Conservation (phyloP, 1,284 basidiomycete genomes). For the Moesziomyces sp. region DNA sequence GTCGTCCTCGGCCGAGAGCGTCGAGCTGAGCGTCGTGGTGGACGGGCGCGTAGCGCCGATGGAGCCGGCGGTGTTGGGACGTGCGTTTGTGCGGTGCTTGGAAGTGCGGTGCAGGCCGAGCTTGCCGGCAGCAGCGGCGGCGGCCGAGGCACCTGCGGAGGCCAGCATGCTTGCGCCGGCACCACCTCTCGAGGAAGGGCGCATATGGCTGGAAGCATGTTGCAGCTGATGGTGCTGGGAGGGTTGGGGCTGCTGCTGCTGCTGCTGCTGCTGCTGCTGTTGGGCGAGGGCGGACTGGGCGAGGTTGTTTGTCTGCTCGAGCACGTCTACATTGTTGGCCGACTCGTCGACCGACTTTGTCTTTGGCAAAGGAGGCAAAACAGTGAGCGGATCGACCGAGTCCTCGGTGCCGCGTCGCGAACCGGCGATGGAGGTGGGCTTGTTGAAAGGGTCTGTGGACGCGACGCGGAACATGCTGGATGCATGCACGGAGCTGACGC, state of each 20-base stretch:
- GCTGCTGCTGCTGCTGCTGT: constrained; percentile 29
- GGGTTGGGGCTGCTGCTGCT: constrained; percentile 10
- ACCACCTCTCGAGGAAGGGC: constrained; percentile 34
- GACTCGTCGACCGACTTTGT: constrained; percentile 30
- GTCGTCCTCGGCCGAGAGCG: constrained; percentile 44
- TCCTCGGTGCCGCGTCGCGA: constrained; percentile 50
- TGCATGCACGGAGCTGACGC: constrained; percentile 31
- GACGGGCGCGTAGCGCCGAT: constrained; percentile 44
- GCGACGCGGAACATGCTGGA: constrained; percentile 42
- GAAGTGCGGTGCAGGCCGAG: constrained; percentile 54
- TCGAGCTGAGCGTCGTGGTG: constrained; percentile 40
- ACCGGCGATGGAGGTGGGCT: constrained; percentile 23
- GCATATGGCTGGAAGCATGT: constrained; percentile 9
- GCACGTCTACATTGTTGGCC: constrained; percentile 35
- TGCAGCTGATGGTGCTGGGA: constrained; percentile 7
- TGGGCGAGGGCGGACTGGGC: constrained; percentile 30
- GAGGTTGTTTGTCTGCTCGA: constrained; percentile 42
- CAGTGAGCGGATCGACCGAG: constrained; percentile 39
- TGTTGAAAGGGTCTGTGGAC: constrained; percentile 36
- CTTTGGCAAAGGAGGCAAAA: constrained; percentile 18
- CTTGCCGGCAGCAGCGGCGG: constrained; percentile 58
- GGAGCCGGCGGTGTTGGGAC: constrained; percentile 58
- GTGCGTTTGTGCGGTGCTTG: constrained; percentile 36
- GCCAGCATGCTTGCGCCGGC: constrained; percentile 39
- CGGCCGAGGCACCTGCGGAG: constrained; percentile 53